A percentile compares a stretch with the other conserved stretches of the same genome.
These are phyloP conservation scores for Exserohilum turcica DNA, from an alignment of 2,329 filamentous ascomycete genomes.

Conservation along the genomic window DNA sequence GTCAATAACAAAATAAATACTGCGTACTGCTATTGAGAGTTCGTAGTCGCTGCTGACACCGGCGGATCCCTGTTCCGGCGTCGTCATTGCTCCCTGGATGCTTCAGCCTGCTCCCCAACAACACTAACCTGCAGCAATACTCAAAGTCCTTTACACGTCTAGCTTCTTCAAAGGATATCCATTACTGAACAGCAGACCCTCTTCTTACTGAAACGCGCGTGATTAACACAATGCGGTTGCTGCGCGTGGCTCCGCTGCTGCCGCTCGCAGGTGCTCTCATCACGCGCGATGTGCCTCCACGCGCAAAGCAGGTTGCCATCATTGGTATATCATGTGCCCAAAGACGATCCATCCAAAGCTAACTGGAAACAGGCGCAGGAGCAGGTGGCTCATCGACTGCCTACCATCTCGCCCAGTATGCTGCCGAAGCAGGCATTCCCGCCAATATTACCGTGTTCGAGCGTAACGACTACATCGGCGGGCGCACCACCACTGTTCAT, in stretches of 20 bases:
- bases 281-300: conserved; percentile 16
- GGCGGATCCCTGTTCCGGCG: conserved; percentile 9
- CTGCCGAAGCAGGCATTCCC: conserved; percentile 61
- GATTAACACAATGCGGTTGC: conserved; percentile 20
- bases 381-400: conserved; percentile 86
- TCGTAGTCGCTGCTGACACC: neutral
- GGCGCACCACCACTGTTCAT: conserved; percentile 83
- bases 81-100: conserved; percentile 5
- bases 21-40: neutral
- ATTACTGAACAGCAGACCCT: neutral
- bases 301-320: conserved; percentile 45
- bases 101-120: conserved; percentile 1
- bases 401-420: conserved; percentile 78
- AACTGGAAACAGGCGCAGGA: conserved; percentile 71
- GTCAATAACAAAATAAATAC: no score
- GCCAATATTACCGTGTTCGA: conserved; percentile 90
- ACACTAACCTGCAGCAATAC: conserved; percentile 9
- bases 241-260: conserved; percentile 20
- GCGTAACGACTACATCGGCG: conserved; percentile 75
- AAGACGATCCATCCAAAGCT: conserved; percentile 1
- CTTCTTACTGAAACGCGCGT: neutral
- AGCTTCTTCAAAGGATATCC: neutral
- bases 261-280: conserved; percentile 26
- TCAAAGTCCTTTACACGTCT: conserved; percentile 6
- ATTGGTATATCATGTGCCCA: conserved; percentile 34